These are phyloP conservation scores for Mitragyna speciosa DNA, from an alignment of 257 asterid species.

Conservation along the genomic window DNA sequence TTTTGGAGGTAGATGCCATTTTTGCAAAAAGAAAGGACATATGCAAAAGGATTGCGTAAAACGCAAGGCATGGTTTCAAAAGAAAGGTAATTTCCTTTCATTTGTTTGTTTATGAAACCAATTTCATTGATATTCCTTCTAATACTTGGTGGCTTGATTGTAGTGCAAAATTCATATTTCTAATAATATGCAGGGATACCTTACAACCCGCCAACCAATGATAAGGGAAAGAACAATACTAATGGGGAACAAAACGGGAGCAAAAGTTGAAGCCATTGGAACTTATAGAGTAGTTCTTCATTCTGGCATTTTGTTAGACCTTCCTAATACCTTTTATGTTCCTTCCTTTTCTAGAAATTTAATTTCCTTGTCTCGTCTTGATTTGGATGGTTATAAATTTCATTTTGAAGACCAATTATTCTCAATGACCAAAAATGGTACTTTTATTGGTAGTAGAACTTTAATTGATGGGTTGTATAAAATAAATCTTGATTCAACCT, in stretches of 20 bases:
- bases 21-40: constrained; percentile 16
- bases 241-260: no score
- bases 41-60: constrained; percentile 1
- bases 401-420: not conserved
- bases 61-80: not conserved
- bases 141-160: constrained; percentile 1
- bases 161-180: no score
- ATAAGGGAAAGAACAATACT: not conserved
- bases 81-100: not conserved
- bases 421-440: not conserved
- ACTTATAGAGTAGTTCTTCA: not conserved
- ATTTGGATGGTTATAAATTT: not conserved
- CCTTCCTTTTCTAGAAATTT: not conserved
- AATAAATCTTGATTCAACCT: not conserved
- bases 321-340: not conserved
- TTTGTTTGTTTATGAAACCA: constrained; percentile 6
- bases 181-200: no score
- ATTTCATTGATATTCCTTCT: not conserved
- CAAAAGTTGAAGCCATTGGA: no score
- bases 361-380: not conserved
- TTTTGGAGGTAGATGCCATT: not conserved
- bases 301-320: not conserved
- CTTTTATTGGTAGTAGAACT: not conserved
- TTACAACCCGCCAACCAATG: no score
- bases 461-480: not conserved